phyloP scores from a whole-genome alignment of 352 stramenopile genomes.

The Globisporangium heterothallicum region DNA sequence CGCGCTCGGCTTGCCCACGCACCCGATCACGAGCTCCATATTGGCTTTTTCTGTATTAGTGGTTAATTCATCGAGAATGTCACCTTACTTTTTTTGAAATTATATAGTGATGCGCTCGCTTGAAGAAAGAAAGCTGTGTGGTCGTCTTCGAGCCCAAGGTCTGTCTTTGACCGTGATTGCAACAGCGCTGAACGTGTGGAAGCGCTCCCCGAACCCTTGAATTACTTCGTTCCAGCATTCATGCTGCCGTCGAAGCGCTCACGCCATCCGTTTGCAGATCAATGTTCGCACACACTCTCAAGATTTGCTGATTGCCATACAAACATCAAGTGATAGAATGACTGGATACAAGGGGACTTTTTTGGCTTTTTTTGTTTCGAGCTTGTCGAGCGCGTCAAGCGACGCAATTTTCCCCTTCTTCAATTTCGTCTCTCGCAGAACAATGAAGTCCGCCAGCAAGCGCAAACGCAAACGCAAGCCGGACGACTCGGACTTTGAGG shows the following conservation, averaged over 20 bases:
- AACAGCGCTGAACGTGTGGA: too few species aligned
- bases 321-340: background rate
- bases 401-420: too few species aligned
- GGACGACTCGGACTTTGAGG: background rate
- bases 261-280: background rate
- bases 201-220: constrained; percentile 1
- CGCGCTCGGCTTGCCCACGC: constrained; percentile 83
- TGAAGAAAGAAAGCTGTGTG: too few species aligned
- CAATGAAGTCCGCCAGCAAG: background rate
- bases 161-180: too few species aligned
- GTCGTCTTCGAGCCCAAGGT: too few species aligned
- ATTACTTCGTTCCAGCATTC: background rate
- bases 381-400: too few species aligned
- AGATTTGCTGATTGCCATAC: background rate
- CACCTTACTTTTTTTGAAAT: background rate
- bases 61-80: background rate
- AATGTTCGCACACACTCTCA: constrained; percentile 1
- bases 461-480: background rate
- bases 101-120: background rate
- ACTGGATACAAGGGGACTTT: background rate
- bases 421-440: too few species aligned
- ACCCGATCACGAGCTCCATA: constrained; percentile 87
- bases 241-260: background rate
- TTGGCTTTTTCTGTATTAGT: constrained; percentile 2
- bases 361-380: background rate